These are phyloP conservation scores for Arachis hypogaea DNA, from an alignment of 306 rosid genomes.

Conservation along the genomic window DNA sequence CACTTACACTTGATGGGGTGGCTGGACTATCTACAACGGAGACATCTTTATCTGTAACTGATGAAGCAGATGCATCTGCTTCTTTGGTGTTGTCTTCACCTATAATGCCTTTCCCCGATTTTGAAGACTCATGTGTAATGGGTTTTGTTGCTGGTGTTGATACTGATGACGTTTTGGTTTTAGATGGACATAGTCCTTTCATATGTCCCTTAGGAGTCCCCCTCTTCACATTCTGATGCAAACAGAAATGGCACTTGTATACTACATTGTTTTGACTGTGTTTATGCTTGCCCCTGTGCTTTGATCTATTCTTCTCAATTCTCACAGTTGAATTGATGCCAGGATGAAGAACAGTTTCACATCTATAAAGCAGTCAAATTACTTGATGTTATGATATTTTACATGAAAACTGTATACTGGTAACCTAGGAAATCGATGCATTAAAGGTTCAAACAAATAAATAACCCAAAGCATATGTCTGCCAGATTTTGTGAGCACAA, in stretches of 20 bases:
- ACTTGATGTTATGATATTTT: too few relatives aligned
- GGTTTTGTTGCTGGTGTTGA: conserved; percentile 34
- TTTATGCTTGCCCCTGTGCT: conserved; percentile 40
- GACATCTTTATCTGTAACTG: neutral
- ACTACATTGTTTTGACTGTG: conserved; percentile 59
- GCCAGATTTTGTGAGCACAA: too few relatives aligned
- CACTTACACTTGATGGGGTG: conserved; percentile 40
- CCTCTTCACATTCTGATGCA: conserved; percentile 60
- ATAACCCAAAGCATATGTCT: too few relatives aligned
- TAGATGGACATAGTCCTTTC: conserved; percentile 54
- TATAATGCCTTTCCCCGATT: conserved; percentile 35
- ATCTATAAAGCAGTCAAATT: conserved; percentile 51
- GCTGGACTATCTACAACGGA: conserved; percentile 24
- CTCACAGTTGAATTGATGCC: conserved; percentile 70
- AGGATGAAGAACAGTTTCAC: conserved; percentile 78
- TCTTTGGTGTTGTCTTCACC: conserved; percentile 36
- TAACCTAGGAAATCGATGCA: neutral
- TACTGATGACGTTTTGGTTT: conserved; percentile 41
- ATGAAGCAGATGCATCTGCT: conserved; percentile 29
- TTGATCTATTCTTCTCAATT: conserved; percentile 62
- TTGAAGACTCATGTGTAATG: conserved; percentile 12
- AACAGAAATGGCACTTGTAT: conserved; percentile 71
- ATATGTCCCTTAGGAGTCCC: conserved; percentile 66
- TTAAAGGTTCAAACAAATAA: too few relatives aligned
- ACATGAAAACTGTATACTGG: neutral